Percentiles rank a stretch among this genome's conserved stretches.
These are phyloP conservation scores for Diversispora epigaea DNA, from an alignment of 192 early-diverging fungal species.

Conservation along the genomic window DNA sequence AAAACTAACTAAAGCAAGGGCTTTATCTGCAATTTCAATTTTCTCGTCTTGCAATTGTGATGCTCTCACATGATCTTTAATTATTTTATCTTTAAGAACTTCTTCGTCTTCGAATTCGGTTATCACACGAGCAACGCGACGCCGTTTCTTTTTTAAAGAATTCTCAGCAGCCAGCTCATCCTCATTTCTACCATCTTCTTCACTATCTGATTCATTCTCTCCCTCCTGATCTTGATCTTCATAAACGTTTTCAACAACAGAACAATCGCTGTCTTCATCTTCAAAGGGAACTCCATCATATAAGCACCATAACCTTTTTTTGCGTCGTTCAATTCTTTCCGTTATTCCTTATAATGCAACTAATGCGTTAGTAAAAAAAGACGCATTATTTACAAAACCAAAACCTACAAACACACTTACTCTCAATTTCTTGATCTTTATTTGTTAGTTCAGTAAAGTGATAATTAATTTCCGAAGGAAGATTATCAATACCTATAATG, in stretches of 20 bases:
- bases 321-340: slow-evolving; percentile 15
- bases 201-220: slow-evolving; percentile 2
- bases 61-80: slow-evolving; percentile 14
- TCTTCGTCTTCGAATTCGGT: slow-evolving; percentile 28
- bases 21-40: slow-evolving; percentile 10
- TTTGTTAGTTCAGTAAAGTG: slow-evolving; percentile 21
- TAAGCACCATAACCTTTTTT: slow-evolving; percentile 16
- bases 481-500: slow-evolving; percentile 12
- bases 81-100: slow-evolving; percentile 13
- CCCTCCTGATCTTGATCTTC: slow-evolving; percentile 9
- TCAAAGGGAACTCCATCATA: slow-evolving; percentile 10
- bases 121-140: slow-evolving; percentile 1
- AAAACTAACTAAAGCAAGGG: slow-evolving; percentile 4
- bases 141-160: slow-evolving; percentile 6
- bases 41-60: slow-evolving; percentile 29
- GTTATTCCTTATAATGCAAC: neutral
- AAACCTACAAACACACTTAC: neutral
- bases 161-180: neutral
- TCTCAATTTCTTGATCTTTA: slow-evolving; percentile 24
- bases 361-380: neutral
- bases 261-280: slow-evolving; percentile 11
- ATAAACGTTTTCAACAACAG: slow-evolving; percentile 7
- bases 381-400: no score
- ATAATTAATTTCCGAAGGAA: slow-evolving; percentile 24
- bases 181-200: neutral